Conservation (phyloP, 1,284 basidiomycete genomes). For the Termitomyces sp. region DNA sequence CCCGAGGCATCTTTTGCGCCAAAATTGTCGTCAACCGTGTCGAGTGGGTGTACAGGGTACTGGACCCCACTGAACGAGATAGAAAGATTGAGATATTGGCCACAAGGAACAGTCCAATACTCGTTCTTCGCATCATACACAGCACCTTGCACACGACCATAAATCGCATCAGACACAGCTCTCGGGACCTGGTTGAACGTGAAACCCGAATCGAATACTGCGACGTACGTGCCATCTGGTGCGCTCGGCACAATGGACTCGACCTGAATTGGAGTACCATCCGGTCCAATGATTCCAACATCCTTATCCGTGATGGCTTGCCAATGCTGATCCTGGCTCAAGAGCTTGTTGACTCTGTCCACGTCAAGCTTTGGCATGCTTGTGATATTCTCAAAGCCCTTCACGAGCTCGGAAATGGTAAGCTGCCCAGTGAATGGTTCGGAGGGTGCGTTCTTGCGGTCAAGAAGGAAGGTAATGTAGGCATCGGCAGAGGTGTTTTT, state of each 20-base stretch:
- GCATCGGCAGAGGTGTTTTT: constrained; percentile 49
- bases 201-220: constrained; percentile 72
- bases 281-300: constrained; percentile 61
- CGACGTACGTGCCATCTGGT: constrained; percentile 59
- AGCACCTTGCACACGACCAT: constrained; percentile 72
- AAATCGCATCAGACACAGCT: constrained; percentile 70
- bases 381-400: constrained; percentile 57
- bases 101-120: constrained; percentile 72
- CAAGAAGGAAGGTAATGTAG: constrained; percentile 67
- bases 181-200: constrained; percentile 68
- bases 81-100: constrained; percentile 62
- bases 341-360: constrained; percentile 54
- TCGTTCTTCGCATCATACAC: constrained; percentile 53
- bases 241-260: constrained; percentile 65
- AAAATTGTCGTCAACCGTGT: constrained; percentile 66
- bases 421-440: constrained; percentile 51
- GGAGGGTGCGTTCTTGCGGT: constrained; percentile 50
- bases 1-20: constrained; percentile 49
- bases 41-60: constrained; percentile 72
- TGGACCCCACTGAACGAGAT: constrained; percentile 64
- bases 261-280: constrained; percentile 56
- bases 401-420: constrained; percentile 53
- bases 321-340: constrained; percentile 69
- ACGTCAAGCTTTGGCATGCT: constrained; percentile 61
- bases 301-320: constrained; percentile 58